Base-by-base conservation (phyloP, 495 filamentous ascomycete species). In the Aspergillus diversus region DNA sequence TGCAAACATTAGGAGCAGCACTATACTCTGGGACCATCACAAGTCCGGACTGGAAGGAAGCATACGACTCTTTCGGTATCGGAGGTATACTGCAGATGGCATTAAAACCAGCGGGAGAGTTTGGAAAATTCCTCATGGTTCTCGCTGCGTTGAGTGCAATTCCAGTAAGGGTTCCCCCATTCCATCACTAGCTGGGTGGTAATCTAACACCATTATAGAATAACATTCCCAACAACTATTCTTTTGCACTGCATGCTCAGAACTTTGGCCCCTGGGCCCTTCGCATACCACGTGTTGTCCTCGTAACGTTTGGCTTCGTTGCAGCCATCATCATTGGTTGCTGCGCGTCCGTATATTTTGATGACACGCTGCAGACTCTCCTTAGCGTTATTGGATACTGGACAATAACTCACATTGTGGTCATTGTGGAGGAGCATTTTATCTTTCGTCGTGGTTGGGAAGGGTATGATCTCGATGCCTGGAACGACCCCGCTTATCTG, bases 401-500 rank as follows among this genome's bases (percentile, higher is more conserved):
- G 89, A 83, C 90, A 3, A 84, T 89, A 15, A 90, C 92, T 63
- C 92, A 92, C 72, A 81, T 85, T 64, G 86, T 83, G 43, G 80
- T 92, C 49, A 74, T 86, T 2, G 71, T 90, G 21, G 77, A 82
- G 16, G 90, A 92, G 65, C 89, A 93, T 77, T 85, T 90, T 72
- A 60, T 91, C 64, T 92, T 87, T 78, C 84, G 83, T 57, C 79
- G 82, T 27, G 82, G 83, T n/a, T 81, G 86, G 73, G 47, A 57
- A 5, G 81, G 79, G 33, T 92, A 92, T 73, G 59, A 72, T 46
- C 77, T 84, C 17, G 80, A 84, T 55, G 74, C 80, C 55, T 90
- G 89, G 74, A 75, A 82, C 50, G 73, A 80, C 31, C 79, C 81
- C 0, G 47, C 63, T 13, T 75, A 73, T 11, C 78, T 92, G 4